phyloP scores from a whole-genome alignment of 805 yeast genomes.

The Debaryomyces tyrocola region DNA sequence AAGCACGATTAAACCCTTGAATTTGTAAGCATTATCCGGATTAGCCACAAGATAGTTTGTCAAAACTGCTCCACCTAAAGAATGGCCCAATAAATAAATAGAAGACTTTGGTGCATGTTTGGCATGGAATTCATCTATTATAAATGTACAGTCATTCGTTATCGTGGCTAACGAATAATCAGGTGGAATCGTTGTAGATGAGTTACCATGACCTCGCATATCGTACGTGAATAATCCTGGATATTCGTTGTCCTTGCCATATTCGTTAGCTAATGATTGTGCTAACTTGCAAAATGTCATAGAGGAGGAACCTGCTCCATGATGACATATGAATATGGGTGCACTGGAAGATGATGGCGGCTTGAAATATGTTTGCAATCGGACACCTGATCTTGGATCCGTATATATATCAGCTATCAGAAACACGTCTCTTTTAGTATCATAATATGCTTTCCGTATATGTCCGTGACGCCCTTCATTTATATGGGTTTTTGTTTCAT shows the following conservation, averaged over 20 bases:
- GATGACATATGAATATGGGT: conserved; percentile 76
- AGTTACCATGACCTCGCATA: conserved; percentile 79
- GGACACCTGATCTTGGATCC: conserved; percentile 6
- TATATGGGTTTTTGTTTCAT: background rate
- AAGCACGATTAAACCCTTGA: conserved; percentile 72
- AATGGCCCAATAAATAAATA: conserved; percentile 78
- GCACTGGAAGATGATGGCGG: conserved; percentile 43
- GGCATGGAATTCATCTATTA: conserved; percentile 41
- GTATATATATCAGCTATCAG: conserved; percentile 17
- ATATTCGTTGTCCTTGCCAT: conserved; percentile 15
- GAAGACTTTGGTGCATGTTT: conserved; percentile 19
- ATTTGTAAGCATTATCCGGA: conserved; percentile 17
- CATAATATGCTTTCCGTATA: background rate
- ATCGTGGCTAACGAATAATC: conserved; percentile 51
- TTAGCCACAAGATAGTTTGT: conserved; percentile 46
- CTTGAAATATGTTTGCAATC: conserved; percentile 51
- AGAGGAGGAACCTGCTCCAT: conserved; percentile 94
- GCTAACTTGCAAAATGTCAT: conserved; percentile 68
- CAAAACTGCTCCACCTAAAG: conserved; percentile 86
- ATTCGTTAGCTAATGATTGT: conserved; percentile 10
- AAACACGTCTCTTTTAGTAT: conserved; percentile 14
- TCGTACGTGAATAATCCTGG: conserved; percentile 74
- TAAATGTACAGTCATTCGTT: conserved; percentile 53
- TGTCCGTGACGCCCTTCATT: background rate
- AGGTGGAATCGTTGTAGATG: conserved; percentile 12